Percentiles rank a stretch among this genome's conserved stretches.
Conservation (phyloP, 257 asterid genomes). For the Capsicum baccatum region DNA sequence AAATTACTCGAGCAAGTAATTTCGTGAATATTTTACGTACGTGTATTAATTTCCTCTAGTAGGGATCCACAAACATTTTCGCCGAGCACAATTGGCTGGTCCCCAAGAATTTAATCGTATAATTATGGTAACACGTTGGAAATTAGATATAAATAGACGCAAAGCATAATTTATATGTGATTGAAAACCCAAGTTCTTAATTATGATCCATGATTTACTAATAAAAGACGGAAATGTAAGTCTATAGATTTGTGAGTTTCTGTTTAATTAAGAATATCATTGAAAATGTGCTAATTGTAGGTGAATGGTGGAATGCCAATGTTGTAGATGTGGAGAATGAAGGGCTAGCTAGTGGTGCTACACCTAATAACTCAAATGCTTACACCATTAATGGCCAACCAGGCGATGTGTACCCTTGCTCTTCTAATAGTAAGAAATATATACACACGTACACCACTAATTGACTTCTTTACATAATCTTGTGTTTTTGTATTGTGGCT, state of each 20-base stretch:
- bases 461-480: not conserved
- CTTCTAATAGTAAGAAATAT: conserved; percentile 23
- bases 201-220: not conserved
- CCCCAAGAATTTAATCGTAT: not conserved
- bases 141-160: not conserved
- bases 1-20: not conserved
- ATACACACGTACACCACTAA: too few species aligned
- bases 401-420: conserved; percentile 29
- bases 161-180: not conserved
- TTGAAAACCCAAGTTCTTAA: not conserved
- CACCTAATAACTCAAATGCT: conserved; percentile 24
- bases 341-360: conserved; percentile 24
- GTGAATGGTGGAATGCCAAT: conserved; percentile 32
- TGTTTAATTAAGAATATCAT: not conserved
- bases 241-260: not conserved
- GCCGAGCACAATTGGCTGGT: not conserved
- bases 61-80: not conserved
- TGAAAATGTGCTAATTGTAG: not conserved
- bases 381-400: conserved; percentile 27
- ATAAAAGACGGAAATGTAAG: not conserved
- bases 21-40: not conserved
- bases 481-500: not conserved
- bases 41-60: not conserved
- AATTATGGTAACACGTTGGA: not conserved
- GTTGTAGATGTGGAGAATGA: conserved; percentile 27